Percentiles rank a stretch among this genome's conserved stretches.
phyloP scores from a whole-genome alignment of 805 yeast genomes.

The Myxozyma vanderwaltii region DNA sequence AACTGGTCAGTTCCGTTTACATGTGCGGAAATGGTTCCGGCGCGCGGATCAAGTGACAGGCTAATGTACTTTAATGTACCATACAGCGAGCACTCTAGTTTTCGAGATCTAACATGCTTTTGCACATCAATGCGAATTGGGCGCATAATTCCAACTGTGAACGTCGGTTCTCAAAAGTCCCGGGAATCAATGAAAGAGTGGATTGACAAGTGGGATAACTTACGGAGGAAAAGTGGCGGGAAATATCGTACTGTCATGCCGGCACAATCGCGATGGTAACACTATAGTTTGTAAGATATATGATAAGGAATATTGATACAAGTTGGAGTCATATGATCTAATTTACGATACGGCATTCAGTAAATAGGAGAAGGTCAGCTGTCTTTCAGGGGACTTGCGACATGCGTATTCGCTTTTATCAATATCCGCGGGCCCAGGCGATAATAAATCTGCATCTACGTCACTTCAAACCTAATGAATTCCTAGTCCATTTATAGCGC shows the following conservation, averaged over 20 bases:
- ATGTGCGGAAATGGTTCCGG: constrained; percentile 25
- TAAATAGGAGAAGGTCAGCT: constrained; percentile 1
- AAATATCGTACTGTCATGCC: background rate
- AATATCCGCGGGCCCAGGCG: too few species aligned
- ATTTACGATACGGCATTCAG: background rate
- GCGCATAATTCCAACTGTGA: constrained; percentile 77
- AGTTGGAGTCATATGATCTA: background rate
- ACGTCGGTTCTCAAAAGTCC: constrained; percentile 32
- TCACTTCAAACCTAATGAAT: too few species aligned
- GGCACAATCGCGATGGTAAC: constrained; percentile 19
- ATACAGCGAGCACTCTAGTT: constrained; percentile 93
- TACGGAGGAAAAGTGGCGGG: constrained; percentile 18
- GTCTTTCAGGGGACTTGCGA: background rate
- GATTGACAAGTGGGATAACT: constrained; percentile 29
- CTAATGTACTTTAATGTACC: constrained; percentile 53
- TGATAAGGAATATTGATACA: background rate
- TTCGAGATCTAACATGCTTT: constrained; percentile 72
- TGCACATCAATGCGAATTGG: constrained; percentile 54
- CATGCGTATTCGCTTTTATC: background rate
- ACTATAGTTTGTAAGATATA: background rate
- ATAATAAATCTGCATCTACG: too few species aligned
- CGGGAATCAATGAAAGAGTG: constrained; percentile 34
- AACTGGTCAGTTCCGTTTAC: constrained; percentile 9
- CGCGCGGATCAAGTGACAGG: constrained; percentile 34
- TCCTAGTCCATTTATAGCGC: too few species aligned